A percentile compares a stretch with the other conserved stretches of the same genome.
phyloP scores from a whole-genome alignment of 192 early-diverging fungal species.

The Backusella morwellensis region DNA sequence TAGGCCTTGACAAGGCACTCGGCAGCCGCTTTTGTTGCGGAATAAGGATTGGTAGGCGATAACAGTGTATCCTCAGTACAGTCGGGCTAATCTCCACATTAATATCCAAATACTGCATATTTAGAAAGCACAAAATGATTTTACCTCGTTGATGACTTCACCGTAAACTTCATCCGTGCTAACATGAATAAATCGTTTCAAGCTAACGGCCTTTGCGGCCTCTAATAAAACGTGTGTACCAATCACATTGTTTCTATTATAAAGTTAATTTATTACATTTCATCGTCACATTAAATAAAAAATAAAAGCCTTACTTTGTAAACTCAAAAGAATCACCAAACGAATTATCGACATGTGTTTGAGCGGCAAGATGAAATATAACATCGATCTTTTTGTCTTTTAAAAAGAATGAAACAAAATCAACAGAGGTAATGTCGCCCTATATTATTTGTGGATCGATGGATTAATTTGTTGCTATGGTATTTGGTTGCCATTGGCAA shows the following conservation, averaged over 20 bases:
- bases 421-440: slow-evolving; percentile 66
- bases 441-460: slow-evolving; percentile 18
- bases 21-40: slow-evolving; percentile 85
- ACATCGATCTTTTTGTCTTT: slow-evolving; percentile 67
- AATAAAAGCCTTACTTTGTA: slow-evolving; percentile 41
- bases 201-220: slow-evolving; percentile 50
- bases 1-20: slow-evolving; percentile 77
- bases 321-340: slow-evolving; percentile 83
- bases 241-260: slow-evolving; percentile 64
- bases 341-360: slow-evolving; percentile 83
- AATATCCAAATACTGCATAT: not conserved
- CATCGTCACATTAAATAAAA: not conserved
- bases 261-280: not conserved
- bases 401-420: slow-evolving; percentile 62
- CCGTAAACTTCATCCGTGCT: slow-evolving; percentile 86
- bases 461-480: not conserved
- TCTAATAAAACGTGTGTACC: slow-evolving; percentile 83
- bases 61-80: slow-evolving; percentile 61
- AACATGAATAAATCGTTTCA: slow-evolving; percentile 72
- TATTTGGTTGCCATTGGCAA: not conserved
- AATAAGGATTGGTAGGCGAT: slow-evolving; percentile 77
- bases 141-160: slow-evolving; percentile 56
- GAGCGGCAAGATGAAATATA: slow-evolving; percentile 78
- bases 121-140: not conserved
- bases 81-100: slow-evolving; percentile 44